Conservation (phyloP, 306 rosid species). For the Glycine latifolia region DNA sequence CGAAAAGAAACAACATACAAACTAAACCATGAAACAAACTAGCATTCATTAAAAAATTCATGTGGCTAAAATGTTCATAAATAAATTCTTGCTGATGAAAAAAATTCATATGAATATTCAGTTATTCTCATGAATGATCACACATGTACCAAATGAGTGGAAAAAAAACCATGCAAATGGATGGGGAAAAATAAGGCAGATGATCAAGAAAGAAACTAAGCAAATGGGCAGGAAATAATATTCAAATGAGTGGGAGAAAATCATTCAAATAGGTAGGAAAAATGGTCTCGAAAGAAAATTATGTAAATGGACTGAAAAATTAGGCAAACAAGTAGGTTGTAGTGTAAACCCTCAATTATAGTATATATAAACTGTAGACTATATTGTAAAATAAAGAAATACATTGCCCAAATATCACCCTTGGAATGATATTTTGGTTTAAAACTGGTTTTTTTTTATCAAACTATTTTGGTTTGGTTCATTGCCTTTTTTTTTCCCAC, state of each 20-base stretch:
- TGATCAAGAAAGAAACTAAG: too few species aligned
- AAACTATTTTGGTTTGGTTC: background rate
- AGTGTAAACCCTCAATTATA: background rate
- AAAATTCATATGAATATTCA: background rate
- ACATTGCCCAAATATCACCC: background rate
- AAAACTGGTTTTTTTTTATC: background rate
- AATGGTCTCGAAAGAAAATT: background rate
- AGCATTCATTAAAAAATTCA: background rate
- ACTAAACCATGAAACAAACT: background rate
- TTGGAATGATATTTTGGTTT: background rate
- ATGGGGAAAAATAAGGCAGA: background rate
- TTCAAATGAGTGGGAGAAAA: background rate
- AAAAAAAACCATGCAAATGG: background rate
- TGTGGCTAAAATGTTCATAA: background rate
- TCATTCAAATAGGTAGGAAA: background rate
- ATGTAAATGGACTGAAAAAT: background rate
- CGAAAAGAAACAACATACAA: background rate
- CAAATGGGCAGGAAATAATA: too few species aligned
- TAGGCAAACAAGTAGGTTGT: background rate
- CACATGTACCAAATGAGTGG: background rate
- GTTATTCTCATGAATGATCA: background rate
- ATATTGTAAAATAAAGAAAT: background rate
- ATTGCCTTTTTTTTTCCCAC: background rate
- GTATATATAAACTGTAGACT: background rate
- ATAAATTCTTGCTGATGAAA: background rate